phyloP scores from a whole-genome alignment of 805 yeast species.

The Teunomyces barrocoloradensis region DNA sequence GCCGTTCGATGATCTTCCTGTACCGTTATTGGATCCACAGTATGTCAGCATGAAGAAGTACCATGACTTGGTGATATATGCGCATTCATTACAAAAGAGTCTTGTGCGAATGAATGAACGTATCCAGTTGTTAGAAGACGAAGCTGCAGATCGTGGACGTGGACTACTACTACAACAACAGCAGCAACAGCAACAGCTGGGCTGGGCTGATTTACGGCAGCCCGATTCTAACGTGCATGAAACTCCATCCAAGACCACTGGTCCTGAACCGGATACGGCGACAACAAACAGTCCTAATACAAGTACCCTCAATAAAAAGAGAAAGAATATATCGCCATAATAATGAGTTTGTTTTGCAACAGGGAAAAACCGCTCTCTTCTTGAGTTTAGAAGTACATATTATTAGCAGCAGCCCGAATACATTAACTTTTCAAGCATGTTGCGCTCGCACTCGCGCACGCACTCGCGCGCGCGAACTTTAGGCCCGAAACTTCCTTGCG shows the following conservation, averaged over 20 bases:
- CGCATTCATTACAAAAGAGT: conserved; percentile 29
- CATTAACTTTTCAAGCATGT: too few species aligned
- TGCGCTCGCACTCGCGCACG: too few species aligned
- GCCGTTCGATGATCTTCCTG: neutral
- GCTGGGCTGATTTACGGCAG: too few species aligned
- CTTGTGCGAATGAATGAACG: conserved; percentile 25
- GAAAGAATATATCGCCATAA: neutral
- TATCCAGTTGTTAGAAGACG: conserved; percentile 26
- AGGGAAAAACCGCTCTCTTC: too few species aligned
- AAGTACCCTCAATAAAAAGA: neutral
- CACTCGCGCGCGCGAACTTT: too few species aligned
- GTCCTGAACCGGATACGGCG: too few species aligned
- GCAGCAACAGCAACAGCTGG: too few species aligned
- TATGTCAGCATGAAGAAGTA: conserved; percentile 20
- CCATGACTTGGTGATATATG: conserved; percentile 34
- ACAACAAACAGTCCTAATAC: too few species aligned
- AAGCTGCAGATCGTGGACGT: conserved; percentile 12
- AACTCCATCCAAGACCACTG: too few species aligned
- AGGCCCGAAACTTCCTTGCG: neutral
- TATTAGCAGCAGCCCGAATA: too few species aligned
- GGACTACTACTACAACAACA: neutral
- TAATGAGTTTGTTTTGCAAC: neutral
- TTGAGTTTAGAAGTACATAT: too few species aligned
- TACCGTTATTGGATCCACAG: neutral
- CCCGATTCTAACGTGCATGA: too few species aligned